Evolutionary conservation across 2,329 filamentous ascomycete genomes (phyloP).

Genomic region (Ceratocystis ficicola): DNA sequence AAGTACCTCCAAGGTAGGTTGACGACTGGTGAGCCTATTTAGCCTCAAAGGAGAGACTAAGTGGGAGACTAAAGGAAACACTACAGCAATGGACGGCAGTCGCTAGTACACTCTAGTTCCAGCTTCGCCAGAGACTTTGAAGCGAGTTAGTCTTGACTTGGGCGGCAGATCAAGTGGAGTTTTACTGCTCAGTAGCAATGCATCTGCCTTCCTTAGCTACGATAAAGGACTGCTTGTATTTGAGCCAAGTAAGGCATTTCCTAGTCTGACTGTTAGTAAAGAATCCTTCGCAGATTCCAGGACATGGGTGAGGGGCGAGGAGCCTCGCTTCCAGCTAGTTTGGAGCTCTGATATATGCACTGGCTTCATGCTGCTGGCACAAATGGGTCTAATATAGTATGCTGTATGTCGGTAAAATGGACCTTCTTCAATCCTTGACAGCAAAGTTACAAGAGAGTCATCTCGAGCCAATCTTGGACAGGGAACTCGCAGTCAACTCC

Average conservation of each 20-base stretch:
- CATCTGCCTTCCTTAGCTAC: not conserved
- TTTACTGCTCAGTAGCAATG: not conserved
- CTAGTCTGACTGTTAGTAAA: not conserved
- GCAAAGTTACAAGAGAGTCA: not conserved
- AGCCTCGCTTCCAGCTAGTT: not conserved
- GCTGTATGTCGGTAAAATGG: not conserved
- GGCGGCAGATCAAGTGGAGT: not conserved
- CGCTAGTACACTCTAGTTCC: no score
- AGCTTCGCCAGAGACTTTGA: not conserved
- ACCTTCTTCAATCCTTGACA: not conserved
- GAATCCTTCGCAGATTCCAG: conserved; percentile 4
- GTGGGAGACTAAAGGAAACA: no score
- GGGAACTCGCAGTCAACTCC: not conserved
- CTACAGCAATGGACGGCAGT: no score
- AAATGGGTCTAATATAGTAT: not conserved
- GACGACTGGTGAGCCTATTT: no score
- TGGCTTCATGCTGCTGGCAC: not conserved
- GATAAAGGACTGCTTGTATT: no score
- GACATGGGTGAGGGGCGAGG: not conserved
- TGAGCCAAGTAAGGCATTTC: not conserved
- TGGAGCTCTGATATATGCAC: not conserved
- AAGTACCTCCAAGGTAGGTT: no score
- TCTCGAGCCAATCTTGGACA: not conserved
- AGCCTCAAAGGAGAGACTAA: no score
- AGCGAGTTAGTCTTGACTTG: not conserved